These are phyloP conservation scores for Polyporus tsugae DNA, from an alignment of 1,284 basidiomycete species.

Conservation along the genomic window DNA sequence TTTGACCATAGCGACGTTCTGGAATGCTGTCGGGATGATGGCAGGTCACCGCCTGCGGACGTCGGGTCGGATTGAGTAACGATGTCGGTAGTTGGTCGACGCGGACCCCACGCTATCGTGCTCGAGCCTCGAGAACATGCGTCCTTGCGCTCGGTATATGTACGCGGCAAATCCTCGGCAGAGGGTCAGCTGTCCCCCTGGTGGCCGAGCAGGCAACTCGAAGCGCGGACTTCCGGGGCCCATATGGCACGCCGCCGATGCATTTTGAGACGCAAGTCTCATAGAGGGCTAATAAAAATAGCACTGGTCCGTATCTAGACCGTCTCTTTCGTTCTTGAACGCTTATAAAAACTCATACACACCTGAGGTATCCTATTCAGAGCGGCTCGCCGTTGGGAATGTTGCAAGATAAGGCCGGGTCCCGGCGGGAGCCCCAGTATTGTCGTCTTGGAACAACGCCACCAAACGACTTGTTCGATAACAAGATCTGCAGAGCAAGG, in stretches of 20 bases:
- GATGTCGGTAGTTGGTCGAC: background rate
- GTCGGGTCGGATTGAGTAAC: slow-evolving; percentile 2
- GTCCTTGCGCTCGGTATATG: slow-evolving; percentile 24
- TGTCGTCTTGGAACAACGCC: background rate
- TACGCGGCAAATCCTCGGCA: slow-evolving; percentile 30
- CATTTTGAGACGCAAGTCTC: background rate
- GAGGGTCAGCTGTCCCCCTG: slow-evolving; percentile 23
- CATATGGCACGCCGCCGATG: slow-evolving; percentile 1
- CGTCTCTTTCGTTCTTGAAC: background rate
- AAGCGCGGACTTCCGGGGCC: background rate
- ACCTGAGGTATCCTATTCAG: background rate
- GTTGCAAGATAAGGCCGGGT: background rate
- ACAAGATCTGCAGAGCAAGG: slow-evolving; percentile 1
- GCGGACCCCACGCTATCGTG: background rate
- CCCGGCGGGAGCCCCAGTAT: background rate
- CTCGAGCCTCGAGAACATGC: slow-evolving; percentile 2
- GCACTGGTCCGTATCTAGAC: background rate
- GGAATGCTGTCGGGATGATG: background rate
- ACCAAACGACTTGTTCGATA: background rate
- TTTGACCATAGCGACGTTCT: slow-evolving; percentile 29
- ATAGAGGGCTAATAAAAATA: background rate
- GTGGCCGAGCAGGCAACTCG: slow-evolving; percentile 10
- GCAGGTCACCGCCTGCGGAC: slow-evolving; percentile 10
- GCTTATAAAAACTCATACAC: no score
- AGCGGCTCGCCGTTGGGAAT: background rate